Conservation (phyloP, 257 asterid species). For the Hygrophila difformis region DNA sequence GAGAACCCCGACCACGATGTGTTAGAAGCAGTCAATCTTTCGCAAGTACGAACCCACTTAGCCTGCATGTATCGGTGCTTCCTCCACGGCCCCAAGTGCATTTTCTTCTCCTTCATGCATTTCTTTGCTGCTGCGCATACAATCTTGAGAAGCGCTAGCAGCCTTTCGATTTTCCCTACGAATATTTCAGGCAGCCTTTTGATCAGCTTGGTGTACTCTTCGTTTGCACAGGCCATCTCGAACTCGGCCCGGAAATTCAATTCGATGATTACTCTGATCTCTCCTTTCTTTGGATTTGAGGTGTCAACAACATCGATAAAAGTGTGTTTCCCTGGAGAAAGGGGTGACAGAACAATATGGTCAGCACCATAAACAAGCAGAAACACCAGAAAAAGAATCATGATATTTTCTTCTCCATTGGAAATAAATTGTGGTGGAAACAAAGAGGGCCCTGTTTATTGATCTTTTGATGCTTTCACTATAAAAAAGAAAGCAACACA, state of each 20-base stretch:
- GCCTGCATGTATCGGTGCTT: conserved; percentile 89
- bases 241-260: conserved; percentile 59
- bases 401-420: no score
- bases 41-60: conserved; percentile 61
- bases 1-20: conserved; percentile 24
- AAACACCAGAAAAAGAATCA: no score
- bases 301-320: conserved; percentile 67
- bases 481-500: no score
- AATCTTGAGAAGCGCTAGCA: conserved; percentile 51
- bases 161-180: conserved; percentile 69
- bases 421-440: no score
- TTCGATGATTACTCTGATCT: conserved; percentile 61
- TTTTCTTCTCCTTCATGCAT: conserved; percentile 84
- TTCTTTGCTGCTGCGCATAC: conserved; percentile 65
- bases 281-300: conserved; percentile 49
- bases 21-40: conserved; percentile 25
- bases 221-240: conserved; percentile 76
- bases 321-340: conserved; percentile 66
- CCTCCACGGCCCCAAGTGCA: conserved; percentile 96
- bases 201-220: conserved; percentile 57
- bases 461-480: no score
- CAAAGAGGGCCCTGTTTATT: no score
- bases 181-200: conserved; percentile 52
- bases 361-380: no score
- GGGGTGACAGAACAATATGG: background rate